Conservation (phyloP, 2,329 filamentous ascomycete species). For the Akanthomyces muscarius region DNA sequence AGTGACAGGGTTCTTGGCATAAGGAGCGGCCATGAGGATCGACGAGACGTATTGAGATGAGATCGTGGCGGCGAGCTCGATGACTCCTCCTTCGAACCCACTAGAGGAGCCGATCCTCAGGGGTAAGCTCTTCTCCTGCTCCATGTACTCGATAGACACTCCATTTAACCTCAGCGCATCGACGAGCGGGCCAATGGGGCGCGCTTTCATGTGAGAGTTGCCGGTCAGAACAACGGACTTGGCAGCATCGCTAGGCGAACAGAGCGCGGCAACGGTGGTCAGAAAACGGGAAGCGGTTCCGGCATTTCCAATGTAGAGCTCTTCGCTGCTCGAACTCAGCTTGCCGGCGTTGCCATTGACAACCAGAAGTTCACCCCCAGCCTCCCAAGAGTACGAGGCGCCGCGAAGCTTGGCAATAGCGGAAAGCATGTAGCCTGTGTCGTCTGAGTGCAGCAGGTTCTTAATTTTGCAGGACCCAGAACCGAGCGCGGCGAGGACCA, state of each 20-base stretch:
- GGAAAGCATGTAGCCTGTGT: conserved; percentile 95
- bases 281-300: conserved; percentile 94
- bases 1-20: conserved; percentile 90
- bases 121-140: conserved; percentile 78
- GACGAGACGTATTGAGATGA: conserved; percentile 99
- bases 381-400: conserved; percentile 88
- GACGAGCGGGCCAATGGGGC: conserved; percentile 89
- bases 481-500: conserved; percentile 89
- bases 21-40: conserved; percentile 92
- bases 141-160: conserved; percentile 80
- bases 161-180: conserved; percentile 86
- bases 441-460: conserved; percentile 92
- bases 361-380: conserved; percentile 85
- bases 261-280: conserved; percentile 85
- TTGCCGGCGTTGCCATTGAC: conserved; percentile 88
- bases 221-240: conserved; percentile 77
- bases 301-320: conserved; percentile 92
- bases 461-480: conserved; percentile 81
- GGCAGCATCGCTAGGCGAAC: conserved; percentile 58
- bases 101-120: conserved; percentile 76
- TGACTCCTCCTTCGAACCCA: conserved; percentile 79
- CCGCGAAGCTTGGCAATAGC: conserved; percentile 82
- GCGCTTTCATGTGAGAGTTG: conserved; percentile 92
- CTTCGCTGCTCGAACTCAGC: conserved; percentile 68
- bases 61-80: conserved; percentile 89